Percentiles rank a stretch among this genome's conserved stretches.
These are phyloP conservation scores for Chlorophyllum brunneum DNA, from an alignment of 768 basidiomycete genomes.

Conservation along the genomic window DNA sequence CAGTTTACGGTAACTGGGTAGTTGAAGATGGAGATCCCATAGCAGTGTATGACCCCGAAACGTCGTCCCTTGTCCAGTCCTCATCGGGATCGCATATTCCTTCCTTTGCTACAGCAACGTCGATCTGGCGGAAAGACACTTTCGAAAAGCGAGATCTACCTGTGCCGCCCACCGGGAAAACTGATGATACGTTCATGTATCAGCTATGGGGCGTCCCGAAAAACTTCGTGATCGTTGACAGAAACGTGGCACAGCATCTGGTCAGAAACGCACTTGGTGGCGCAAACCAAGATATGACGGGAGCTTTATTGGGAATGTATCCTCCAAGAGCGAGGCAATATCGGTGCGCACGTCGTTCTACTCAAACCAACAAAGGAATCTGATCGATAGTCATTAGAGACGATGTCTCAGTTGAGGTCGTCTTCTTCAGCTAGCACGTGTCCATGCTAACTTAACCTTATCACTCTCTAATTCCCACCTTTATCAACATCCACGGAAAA, in stretches of 20 bases:
- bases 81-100: background rate
- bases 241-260: conserved; percentile 46
- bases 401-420: no score
- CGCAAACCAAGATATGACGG: conserved; percentile 37
- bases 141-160: conserved; percentile 24
- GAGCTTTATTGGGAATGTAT: conserved; percentile 34
- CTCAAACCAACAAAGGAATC: no score
- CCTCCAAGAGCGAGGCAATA: conserved; percentile 33
- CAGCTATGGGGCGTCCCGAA: conserved; percentile 33
- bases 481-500: no score
- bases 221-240: conserved; percentile 35
- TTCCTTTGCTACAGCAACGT: background rate
- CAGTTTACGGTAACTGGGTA: conserved; percentile 4
- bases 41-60: conserved; percentile 5
- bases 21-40: background rate
- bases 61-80: background rate
- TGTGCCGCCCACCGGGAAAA: conserved; percentile 24
- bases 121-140: conserved; percentile 7
- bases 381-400: no score
- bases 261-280: conserved; percentile 54
- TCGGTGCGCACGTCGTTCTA: conserved; percentile 36
- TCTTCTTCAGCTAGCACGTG: background rate
- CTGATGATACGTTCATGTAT: conserved; percentile 30
- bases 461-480: no score
- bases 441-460: no score